phyloP scores from a whole-genome alignment of 1,284 basidiomycete genomes.

The Rhodotorula glutinis region DNA sequence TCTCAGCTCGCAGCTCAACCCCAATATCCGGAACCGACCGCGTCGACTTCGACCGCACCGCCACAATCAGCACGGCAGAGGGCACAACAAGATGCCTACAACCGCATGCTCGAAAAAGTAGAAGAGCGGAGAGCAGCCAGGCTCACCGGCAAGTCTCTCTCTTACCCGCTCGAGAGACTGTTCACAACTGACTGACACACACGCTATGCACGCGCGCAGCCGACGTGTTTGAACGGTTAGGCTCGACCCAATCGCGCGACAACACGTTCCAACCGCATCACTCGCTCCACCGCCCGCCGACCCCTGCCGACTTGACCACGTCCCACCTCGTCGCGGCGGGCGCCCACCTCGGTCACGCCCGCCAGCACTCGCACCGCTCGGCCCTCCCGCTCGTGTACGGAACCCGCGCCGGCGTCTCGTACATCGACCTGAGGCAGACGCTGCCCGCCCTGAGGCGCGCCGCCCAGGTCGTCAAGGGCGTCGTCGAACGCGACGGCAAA shows the following conservation, averaged over 20 bases:
- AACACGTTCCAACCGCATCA: conserved; percentile 73
- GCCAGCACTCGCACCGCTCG: conserved; percentile 75
- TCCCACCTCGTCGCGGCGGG: conserved; percentile 88
- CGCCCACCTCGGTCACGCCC: conserved; percentile 88
- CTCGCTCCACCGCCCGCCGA: conserved; percentile 62
- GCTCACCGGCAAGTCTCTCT: conserved; percentile 19
- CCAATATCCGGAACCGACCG: conserved; percentile 5
- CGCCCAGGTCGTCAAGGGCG: conserved; percentile 76
- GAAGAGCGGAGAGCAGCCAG: conserved; percentile 25
- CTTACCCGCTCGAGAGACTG: not conserved
- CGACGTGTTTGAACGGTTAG: conserved; percentile 64
- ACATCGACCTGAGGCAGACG: conserved; percentile 95
- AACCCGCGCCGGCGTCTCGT: conserved; percentile 78
- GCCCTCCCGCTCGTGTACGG: conserved; percentile 95
- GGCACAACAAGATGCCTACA: conserved; percentile 18
- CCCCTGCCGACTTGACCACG: conserved; percentile 66
- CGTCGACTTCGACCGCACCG: not conserved
- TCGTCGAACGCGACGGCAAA: conserved; percentile 76
- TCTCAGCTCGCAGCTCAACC: not conserved
- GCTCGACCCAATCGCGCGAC: conserved; percentile 69
- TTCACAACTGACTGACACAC: not conserved
- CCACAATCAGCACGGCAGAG: conserved; percentile 8
- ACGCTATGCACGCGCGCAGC: conserved; percentile 17
- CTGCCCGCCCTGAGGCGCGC: conserved; percentile 87
- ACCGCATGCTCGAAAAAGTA: conserved; percentile 27